Conservation (phyloP, 768 basidiomycete genomes). For the Rossbeevera mucosa region DNA sequence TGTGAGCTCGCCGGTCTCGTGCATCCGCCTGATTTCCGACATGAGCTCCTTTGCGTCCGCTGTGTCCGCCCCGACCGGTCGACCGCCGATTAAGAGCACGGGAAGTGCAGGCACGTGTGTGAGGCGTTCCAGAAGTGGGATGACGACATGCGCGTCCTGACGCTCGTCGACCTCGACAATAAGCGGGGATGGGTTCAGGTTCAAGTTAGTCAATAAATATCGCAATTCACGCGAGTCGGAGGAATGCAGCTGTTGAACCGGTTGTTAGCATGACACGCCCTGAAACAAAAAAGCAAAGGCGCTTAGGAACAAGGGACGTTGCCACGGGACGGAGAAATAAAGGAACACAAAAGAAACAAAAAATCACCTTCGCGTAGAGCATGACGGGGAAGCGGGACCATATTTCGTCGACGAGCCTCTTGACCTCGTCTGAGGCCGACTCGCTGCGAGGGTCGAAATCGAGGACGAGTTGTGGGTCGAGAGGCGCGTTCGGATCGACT, state of each 20-base stretch:
- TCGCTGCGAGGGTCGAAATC: constrained; percentile 76
- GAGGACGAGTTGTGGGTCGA: constrained; percentile 77
- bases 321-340: not conserved
- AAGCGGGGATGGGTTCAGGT: constrained; percentile 58
- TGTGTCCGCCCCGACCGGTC: constrained; percentile 40
- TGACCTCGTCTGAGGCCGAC: constrained; percentile 57
- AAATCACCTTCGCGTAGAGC: constrained; percentile 62
- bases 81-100: constrained; percentile 65
- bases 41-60: constrained; percentile 26
- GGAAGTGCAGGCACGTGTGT: constrained; percentile 54
- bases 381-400: constrained; percentile 75
- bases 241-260: constrained; percentile 49
- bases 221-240: constrained; percentile 65
- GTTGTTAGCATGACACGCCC: constrained; percentile 1
- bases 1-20: constrained; percentile 48
- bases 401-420: constrained; percentile 54
- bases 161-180: constrained; percentile 71
- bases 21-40: constrained; percentile 47
- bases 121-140: constrained; percentile 58
- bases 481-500: constrained; percentile 58
- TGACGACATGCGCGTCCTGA: constrained; percentile 61
- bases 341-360: constrained; percentile 2
- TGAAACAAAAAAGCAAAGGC: not conserved
- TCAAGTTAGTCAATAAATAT: constrained; percentile 46
- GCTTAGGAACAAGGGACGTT: not conserved